A percentile compares a stretch with the other conserved stretches of the same genome.
Evolutionary conservation across 140 eudicot species (phyloP).

Genomic region (Anethum foeniculum): DNA sequence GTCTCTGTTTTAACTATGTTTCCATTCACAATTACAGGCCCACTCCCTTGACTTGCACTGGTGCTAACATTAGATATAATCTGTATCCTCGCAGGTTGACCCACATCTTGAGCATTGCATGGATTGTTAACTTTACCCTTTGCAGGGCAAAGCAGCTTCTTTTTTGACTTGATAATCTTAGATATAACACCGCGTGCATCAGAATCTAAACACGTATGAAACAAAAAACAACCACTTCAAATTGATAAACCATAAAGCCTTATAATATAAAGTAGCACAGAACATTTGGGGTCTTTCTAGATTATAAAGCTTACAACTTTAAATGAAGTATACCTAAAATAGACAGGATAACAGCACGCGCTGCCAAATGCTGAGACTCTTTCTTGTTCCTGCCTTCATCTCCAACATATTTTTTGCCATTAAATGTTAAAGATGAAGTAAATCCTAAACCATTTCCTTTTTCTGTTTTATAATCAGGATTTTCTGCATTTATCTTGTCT

Average conservation of each 20-base stretch:
- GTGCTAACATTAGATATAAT: neutral
- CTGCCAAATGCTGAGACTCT: constrained; percentile 12
- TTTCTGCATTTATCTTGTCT: constrained; percentile 19
- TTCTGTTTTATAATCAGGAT: constrained; percentile 25
- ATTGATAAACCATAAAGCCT: neutral
- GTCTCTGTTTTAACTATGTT: neutral
- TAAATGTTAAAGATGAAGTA: constrained; percentile 13
- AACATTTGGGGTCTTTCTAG: neutral
- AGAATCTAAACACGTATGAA: constrained; percentile 27
- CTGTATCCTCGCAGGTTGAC: constrained; percentile 10
- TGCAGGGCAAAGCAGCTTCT: constrained; percentile 18
- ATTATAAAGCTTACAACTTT: neutral
- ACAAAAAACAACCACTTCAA: neutral
- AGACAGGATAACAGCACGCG: constrained; percentile 8
- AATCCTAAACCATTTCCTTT: constrained; percentile 16
- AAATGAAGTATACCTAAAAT: constrained; percentile 7
- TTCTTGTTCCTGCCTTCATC: neutral
- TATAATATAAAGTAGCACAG: neutral
- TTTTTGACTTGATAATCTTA: constrained; percentile 35
- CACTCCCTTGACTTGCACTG: neutral
- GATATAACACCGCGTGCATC: constrained; percentile 31
- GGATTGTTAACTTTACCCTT: constrained; percentile 6
- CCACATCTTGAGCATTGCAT: no score
- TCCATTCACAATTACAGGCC: neutral
- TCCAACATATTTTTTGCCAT: constrained; percentile 2